Evolutionary conservation across 371 early-diverging fungal genomes (phyloP).

Genomic region (Nematocida sp.): DNA sequence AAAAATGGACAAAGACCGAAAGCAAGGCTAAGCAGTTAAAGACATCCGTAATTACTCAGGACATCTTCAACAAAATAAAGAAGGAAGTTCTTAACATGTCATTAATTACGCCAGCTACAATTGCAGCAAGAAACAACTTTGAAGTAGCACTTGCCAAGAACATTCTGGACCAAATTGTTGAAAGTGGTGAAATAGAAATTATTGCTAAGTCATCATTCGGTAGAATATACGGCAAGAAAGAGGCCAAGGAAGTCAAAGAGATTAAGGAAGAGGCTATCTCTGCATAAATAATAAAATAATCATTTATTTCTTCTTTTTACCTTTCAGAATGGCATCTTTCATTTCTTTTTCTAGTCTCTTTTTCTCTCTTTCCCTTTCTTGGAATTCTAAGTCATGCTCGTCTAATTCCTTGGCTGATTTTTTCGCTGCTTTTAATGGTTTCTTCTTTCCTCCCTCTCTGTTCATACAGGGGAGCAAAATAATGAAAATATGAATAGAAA

Average conservation of each 20-base stretch:
- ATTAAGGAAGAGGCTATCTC: slow-evolving; percentile 17
- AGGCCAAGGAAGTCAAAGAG: slow-evolving; percentile 26
- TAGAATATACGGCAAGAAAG: slow-evolving; percentile 57
- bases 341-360: slow-evolving; percentile 18
- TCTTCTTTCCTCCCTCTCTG: slow-evolving; percentile 58
- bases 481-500: background rate
- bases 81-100: slow-evolving; percentile 62
- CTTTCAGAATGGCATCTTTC: slow-evolving; percentile 30
- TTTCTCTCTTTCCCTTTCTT: slow-evolving; percentile 29
- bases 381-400: slow-evolving; percentile 32
- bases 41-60: slow-evolving; percentile 57
- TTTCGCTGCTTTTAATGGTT: slow-evolving; percentile 51
- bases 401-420: slow-evolving; percentile 17
- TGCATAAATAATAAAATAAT: slow-evolving; percentile 20
- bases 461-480: slow-evolving; percentile 41
- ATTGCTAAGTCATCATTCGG: slow-evolving; percentile 54
- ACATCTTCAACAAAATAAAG: slow-evolving; percentile 63
- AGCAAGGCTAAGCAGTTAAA: slow-evolving; percentile 61
- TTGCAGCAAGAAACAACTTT: slow-evolving; percentile 63
- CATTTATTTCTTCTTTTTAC: slow-evolving; percentile 45
- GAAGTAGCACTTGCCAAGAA: slow-evolving; percentile 62
- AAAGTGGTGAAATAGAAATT: slow-evolving; percentile 56
- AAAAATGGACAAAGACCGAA: slow-evolving; percentile 66
- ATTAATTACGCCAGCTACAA: slow-evolving; percentile 57
- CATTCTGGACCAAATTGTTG: slow-evolving; percentile 53